Evolutionary conservation across 176 grass and related monocot genomes (phyloP).

Genomic region (sorghum (Sorghum bicolor)): Sorghum_bicolor_NCBIv3 NC_012876.2:2544001-2544500

Average conservation of each 20-base stretch:
- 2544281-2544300: conserved; percentile 76
- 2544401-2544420: conserved; percentile 60
- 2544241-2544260: conserved; percentile 80
- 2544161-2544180: conserved; percentile 78
- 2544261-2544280: conserved; percentile 78
- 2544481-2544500: conserved; percentile 69
- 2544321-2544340: conserved; percentile 90
- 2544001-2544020: conserved; percentile 5
- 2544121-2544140: conserved; percentile 94
- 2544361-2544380: conserved; percentile 69
- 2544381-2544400: conserved; percentile 96
- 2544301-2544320: conserved; percentile 82
- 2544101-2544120: conserved; percentile 83
- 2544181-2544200: conserved; percentile 49
- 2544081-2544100: conserved; percentile 34
- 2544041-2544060: neutral
- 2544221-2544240: conserved; percentile 75
- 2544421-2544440: conserved; percentile 73
- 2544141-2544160: conserved; percentile 81
- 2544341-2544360: conserved; percentile 88
- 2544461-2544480: conserved; percentile 66
- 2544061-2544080: conserved; percentile 12
- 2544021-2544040: conserved; percentile 37
- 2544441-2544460: conserved; percentile 77
- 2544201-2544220: conserved; percentile 47